Evolutionary conservation across 1,284 basidiomycete species (phyloP).

Genomic region (Golubevia sp.): DNA sequence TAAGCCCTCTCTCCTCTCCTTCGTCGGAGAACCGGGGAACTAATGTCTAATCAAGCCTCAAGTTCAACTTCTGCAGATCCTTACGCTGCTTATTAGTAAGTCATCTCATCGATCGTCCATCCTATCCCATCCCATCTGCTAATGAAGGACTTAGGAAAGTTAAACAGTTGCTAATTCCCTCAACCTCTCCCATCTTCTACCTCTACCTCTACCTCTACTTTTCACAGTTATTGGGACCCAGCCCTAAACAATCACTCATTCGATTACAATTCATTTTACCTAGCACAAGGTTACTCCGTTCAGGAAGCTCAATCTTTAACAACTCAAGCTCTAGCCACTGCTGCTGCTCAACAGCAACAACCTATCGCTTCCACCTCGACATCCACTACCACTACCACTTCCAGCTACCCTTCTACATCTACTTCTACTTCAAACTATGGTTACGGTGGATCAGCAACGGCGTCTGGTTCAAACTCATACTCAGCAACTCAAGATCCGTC

Average conservation of each 20-base stretch:
- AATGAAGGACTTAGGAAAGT: neutral
- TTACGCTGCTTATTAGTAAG: conserved; percentile 54
- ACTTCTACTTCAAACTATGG: conserved; percentile 4
- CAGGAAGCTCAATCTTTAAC: neutral
- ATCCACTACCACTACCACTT: conserved; percentile 5
- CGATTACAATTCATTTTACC: conserved; percentile 54
- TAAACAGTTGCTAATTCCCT: neutral
- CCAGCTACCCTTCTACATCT: conserved; percentile 6
- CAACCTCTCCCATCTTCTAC: neutral
- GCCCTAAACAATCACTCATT: conserved; percentile 49
- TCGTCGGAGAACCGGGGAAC: too few species aligned
- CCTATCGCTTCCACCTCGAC: neutral
- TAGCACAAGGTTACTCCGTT: conserved; percentile 37
- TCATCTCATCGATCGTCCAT: too few species aligned
- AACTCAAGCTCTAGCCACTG: neutral
- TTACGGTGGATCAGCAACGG: neutral
- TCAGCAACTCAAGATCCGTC: neutral
- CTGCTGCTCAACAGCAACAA: neutral
- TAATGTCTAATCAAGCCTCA: too few species aligned
- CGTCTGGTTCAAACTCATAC: neutral
- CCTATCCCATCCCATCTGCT: neutral
- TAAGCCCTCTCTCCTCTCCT: too few species aligned
- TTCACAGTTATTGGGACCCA: conserved; percentile 51
- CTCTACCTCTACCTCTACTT: neutral
- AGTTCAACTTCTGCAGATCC: conserved; percentile 36